These are phyloP conservation scores for Dianthus caryophyllus DNA, from an alignment of 148 eudicot species.

Conservation along the genomic window DNA sequence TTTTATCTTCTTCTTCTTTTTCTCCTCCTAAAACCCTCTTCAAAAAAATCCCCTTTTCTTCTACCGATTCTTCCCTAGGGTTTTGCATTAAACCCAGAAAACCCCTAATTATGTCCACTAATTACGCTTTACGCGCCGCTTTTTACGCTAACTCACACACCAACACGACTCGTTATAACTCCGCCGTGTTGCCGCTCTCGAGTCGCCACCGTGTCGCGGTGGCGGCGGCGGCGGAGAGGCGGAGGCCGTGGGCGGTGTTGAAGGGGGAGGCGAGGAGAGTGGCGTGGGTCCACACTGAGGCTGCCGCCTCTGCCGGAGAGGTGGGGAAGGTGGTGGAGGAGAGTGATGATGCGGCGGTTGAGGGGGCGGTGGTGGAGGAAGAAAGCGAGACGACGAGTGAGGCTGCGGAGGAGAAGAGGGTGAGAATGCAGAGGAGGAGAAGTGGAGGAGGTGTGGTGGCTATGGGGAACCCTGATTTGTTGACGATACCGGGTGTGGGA, in stretches of 20 bases:
- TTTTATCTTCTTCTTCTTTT: constrained; percentile 21
- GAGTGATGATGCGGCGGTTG: constrained; percentile 9
- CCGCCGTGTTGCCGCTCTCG: no score
- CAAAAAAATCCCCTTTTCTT: constrained; percentile 13
- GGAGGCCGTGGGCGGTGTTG: no score
- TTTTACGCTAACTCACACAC: constrained; percentile 9
- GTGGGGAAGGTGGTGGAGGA: constrained; percentile 12
- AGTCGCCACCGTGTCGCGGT: no score
- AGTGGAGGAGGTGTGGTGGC: constrained; percentile 23
- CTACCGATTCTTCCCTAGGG: constrained; percentile 19
- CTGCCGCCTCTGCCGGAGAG: no score
- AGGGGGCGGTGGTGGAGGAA: constrained; percentile 8
- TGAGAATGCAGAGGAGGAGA: constrained; percentile 44
- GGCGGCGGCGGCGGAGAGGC: no score
- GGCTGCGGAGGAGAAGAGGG: constrained; percentile 26
- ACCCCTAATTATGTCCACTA: constrained; percentile 21
- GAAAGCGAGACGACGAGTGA: constrained; percentile 10
- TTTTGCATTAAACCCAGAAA: not conserved
- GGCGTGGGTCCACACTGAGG: constrained; percentile 45
- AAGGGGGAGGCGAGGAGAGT: constrained; percentile 4
- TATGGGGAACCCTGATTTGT: constrained; percentile 56
- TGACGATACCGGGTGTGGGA: constrained; percentile 95
- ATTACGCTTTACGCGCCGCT: constrained; percentile 15
- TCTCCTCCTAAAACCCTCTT: constrained; percentile 19
- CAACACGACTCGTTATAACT: not conserved